A percentile compares a stretch with the other conserved stretches of the same genome.
These are phyloP conservation scores for Pulveroboletus sp. DNA, from an alignment of 768 basidiomycete species.

Conservation along the genomic window DNA sequence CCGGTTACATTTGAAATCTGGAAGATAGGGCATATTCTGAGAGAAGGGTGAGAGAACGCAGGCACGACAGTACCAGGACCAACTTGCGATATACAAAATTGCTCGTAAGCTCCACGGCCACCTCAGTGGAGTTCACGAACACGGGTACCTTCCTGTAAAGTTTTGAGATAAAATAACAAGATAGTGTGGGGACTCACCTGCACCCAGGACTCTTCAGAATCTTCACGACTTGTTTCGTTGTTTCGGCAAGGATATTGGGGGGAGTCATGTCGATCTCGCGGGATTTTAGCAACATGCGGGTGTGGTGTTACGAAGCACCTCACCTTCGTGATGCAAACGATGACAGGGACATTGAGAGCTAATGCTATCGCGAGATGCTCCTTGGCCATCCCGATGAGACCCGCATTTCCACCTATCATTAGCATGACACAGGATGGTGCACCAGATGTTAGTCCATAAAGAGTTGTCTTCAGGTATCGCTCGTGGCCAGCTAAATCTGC, in stretches of 20 bases:
- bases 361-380: conserved; percentile 95
- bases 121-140: conserved; percentile 78
- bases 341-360: conserved; percentile 88
- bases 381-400: conserved; percentile 88
- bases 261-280: conserved; percentile 93
- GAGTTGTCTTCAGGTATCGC: conserved; percentile 85
- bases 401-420: conserved; percentile 94
- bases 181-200: conserved; percentile 44
- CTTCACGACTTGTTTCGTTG: conserved; percentile 87
- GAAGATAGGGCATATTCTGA: conserved; percentile 85
- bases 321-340: conserved; percentile 93
- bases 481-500: conserved; percentile 95
- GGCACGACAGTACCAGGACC: conserved; percentile 10
- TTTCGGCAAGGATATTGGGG: conserved; percentile 84
- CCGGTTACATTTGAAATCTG: conserved; percentile 93
- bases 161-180: background rate
- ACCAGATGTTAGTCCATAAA: conserved; percentile 93
- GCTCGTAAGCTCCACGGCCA: conserved; percentile 73
- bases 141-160: conserved; percentile 68
- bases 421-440: conserved; percentile 89
- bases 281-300: conserved; percentile 2
- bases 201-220: conserved; percentile 92
- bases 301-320: conserved; percentile 1
- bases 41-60: conserved; percentile 4
- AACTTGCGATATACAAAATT: conserved; percentile 73